phyloP scores from a whole-genome alignment of 192 early-diverging fungal genomes.

The Coemansia sp. region DNA sequence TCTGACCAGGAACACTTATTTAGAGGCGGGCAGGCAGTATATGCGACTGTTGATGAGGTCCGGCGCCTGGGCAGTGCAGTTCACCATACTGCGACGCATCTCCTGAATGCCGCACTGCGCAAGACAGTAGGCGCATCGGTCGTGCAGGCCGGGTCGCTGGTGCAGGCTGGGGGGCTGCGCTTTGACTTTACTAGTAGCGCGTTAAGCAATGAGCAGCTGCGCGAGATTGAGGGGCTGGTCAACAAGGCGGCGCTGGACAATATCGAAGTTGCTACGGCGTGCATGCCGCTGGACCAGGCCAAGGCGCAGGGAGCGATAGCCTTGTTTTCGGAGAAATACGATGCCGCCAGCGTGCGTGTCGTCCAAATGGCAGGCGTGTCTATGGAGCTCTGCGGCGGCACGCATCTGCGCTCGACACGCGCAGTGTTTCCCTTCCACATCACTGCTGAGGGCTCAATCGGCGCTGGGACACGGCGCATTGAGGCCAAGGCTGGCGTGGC shows the following conservation, averaged over 20 bases:
- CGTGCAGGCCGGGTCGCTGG: constrained; percentile 94
- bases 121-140: constrained; percentile 70
- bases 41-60: constrained; percentile 78
- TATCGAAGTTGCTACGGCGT: constrained; percentile 69
- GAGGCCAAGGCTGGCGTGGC: constrained; percentile 93
- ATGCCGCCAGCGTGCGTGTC: constrained; percentile 93
- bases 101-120: constrained; percentile 91
- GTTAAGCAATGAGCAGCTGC: constrained; percentile 65
- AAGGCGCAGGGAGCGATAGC: constrained; percentile 86
- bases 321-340: constrained; percentile 93
- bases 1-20: constrained; percentile 79
- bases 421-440: constrained; percentile 88
- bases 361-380: constrained; percentile 81
- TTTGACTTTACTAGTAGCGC: constrained; percentile 89
- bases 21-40: constrained; percentile 62
- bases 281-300: constrained; percentile 79
- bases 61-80: constrained; percentile 85
- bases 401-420: constrained; percentile 85
- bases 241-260: constrained; percentile 79
- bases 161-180: constrained; percentile 86
- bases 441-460: constrained; percentile 85
- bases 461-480: constrained; percentile 95
- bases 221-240: constrained; percentile 71
- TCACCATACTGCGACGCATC: constrained; percentile 97
- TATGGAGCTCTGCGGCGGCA: constrained; percentile 97